Evolutionary conservation across 2,329 filamentous ascomycete genomes (phyloP), one percentile per base, ranked within the genome.

Genomic region (Penicillium sp.): DNA sequence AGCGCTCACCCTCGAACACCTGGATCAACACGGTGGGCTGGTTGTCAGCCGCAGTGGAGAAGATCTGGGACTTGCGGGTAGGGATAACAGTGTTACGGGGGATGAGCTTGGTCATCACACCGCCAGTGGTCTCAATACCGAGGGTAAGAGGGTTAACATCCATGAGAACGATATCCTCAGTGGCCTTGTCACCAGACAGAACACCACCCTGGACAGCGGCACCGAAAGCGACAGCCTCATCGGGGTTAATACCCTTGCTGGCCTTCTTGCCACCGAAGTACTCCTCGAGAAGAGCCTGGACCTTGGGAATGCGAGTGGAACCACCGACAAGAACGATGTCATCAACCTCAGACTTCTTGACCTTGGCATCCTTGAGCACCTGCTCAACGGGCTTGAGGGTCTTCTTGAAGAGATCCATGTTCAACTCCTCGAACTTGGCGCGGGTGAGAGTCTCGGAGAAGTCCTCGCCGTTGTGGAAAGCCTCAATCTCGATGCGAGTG

Each of bases 371-470:
- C 84, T 96, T 96, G 74, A 99, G 85, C 66, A 97, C 94, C 85
- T 97, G 92, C 82, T 97, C 92, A 66, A 97, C 94, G 55, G 94
- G 93, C 87, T 97, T 96, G 65, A 97, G 86, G 56, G 94, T 97
- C 86, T 94, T 96, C 88, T 96, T 96, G 89, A 97, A 97, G 60
- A 97, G 88, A 72, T 97, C 93, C 69, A 92, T 92, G 89, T 97
- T 97, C 70, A 97, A 86, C 81, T 97, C 93, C 82, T 99, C 94
- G 72, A 99, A 97, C 85, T 97, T 97, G 84, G 94, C 94, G 69
- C 93, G 90, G 76, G 93, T 97, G 51, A 99, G 86, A 61, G 92
- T 97, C 87, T 97, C 93, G 47, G 92, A 97, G 84, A 97, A 96
- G 78, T 97, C 94, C 67, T 96, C 88, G 82, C 94, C 94, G 69